A percentile compares a stretch with the other conserved stretches of the same genome.
Evolutionary conservation across 148 eudicot genomes (phyloP).

Genomic region (Chenopodium berlandieri): DNA sequence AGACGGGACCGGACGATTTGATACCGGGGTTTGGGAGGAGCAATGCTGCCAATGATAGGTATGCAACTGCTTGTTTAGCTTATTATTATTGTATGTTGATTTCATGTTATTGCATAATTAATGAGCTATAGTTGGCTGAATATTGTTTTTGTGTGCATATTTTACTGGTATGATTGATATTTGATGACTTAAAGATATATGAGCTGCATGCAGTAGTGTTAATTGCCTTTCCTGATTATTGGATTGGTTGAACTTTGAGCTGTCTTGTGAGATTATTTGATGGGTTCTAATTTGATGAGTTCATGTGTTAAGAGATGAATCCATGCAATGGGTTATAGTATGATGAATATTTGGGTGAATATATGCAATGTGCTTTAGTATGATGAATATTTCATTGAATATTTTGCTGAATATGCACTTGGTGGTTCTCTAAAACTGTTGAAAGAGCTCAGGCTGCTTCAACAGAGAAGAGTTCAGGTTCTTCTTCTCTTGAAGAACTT

Average conservation of each 20-base stretch:
- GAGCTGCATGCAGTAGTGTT: neutral
- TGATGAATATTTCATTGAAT: neutral
- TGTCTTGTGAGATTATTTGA: neutral
- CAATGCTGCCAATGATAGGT: slow-evolving; percentile 37
- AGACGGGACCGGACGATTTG: slow-evolving; percentile 41
- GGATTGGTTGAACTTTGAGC: neutral
- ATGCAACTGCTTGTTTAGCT: slow-evolving; percentile 17
- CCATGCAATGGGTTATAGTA: neutral
- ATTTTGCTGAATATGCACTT: slow-evolving; percentile 22
- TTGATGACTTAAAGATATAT: neutral
- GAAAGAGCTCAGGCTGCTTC: slow-evolving; percentile 36
- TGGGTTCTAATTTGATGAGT: neutral
- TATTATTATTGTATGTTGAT: neutral
- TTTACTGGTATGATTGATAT: neutral
- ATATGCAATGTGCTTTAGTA: neutral
- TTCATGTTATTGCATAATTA: neutral
- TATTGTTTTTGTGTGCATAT: neutral
- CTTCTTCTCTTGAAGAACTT: slow-evolving; percentile 48
- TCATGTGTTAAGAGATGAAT: neutral
- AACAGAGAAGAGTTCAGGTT: slow-evolving; percentile 32
- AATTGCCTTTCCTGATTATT: neutral
- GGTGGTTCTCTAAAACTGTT: slow-evolving; percentile 22
- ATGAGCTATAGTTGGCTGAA: neutral
- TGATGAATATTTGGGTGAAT: neutral
- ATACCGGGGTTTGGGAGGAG: slow-evolving; percentile 57